Evolutionary conservation across 768 basidiomycete genomes (phyloP).

Genomic region (Boletus rubropictus): DNA sequence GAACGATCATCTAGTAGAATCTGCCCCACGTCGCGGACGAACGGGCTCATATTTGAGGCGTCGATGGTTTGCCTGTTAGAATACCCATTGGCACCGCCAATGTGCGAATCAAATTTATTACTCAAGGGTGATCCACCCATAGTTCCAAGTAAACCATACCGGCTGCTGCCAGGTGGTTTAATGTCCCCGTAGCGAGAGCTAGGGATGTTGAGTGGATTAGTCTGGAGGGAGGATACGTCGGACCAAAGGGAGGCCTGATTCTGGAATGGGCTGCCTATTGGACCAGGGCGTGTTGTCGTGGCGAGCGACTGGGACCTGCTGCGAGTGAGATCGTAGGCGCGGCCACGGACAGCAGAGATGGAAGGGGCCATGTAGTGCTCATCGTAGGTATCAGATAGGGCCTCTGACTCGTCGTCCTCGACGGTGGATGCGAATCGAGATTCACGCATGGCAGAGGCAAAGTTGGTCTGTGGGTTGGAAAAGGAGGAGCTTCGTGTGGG

Average conservation of each 20-base stretch:
- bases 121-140: constrained; percentile 51
- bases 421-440: constrained; percentile 68
- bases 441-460: constrained; percentile 62
- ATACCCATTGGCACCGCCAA: constrained; percentile 44
- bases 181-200: constrained; percentile 52
- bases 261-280: constrained; percentile 46
- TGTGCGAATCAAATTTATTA: constrained; percentile 44
- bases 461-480: constrained; percentile 51
- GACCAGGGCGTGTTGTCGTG: constrained; percentile 46
- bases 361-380: constrained; percentile 46
- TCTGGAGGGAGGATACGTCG: constrained; percentile 42
- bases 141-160: constrained; percentile 58
- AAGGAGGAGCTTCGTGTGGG: constrained; percentile 68
- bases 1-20: constrained; percentile 71
- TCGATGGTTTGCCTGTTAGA: constrained; percentile 42
- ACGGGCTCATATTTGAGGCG: constrained; percentile 77
- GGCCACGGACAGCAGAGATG: constrained; percentile 41
- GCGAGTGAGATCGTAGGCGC: constrained; percentile 62
- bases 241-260: constrained; percentile 46
- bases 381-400: constrained; percentile 57
- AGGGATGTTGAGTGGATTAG: constrained; percentile 55
- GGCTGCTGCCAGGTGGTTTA: constrained; percentile 55
- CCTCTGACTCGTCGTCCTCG: constrained; percentile 76
- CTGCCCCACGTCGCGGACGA: constrained; percentile 77
- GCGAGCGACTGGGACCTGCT: constrained; percentile 77